A percentile compares a stretch with the other conserved stretches of the same genome.
phyloP scores from a whole-genome alignment of 495 filamentous ascomycete genomes.

The Xylaria flabelliformis region DNA sequence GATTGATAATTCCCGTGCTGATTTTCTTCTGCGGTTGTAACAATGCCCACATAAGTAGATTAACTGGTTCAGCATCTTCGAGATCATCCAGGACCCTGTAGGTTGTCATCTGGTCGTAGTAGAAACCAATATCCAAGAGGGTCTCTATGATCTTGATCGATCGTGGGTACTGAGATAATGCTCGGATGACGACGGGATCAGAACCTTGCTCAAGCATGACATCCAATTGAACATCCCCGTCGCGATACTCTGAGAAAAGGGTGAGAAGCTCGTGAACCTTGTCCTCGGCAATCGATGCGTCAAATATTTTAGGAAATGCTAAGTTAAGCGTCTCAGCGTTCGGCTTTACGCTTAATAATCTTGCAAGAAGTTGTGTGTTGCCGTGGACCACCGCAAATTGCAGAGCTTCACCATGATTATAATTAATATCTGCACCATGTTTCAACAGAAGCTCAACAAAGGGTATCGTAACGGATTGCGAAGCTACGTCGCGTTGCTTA shows the following conservation, averaged over 20 bases:
- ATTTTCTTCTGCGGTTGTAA: conserved; percentile 57
- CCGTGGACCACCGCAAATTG: conserved; percentile 50
- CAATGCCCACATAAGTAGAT: conserved; percentile 54
- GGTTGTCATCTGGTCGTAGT: conserved; percentile 50
- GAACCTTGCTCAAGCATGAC: conserved; percentile 43
- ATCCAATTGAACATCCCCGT: conserved; percentile 51
- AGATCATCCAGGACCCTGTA: conserved; percentile 44
- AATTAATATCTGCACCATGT: conserved; percentile 47
- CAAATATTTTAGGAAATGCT: conserved; percentile 54
- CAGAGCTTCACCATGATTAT: conserved; percentile 48
- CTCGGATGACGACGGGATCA: conserved; percentile 50
- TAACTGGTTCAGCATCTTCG: conserved; percentile 51
- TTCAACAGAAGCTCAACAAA: conserved; percentile 47
- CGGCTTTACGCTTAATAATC: conserved; percentile 47
- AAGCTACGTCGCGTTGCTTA: conserved; percentile 40
- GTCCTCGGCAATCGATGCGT: conserved; percentile 44
- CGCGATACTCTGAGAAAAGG: conserved; percentile 50
- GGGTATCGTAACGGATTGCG: conserved; percentile 41
- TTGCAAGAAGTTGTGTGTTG: conserved; percentile 46
- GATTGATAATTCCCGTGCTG: conserved; percentile 51
- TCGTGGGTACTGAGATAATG: conserved; percentile 51
- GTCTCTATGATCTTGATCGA: conserved; percentile 49
- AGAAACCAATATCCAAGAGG: conserved; percentile 55
- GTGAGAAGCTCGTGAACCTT: conserved; percentile 45
- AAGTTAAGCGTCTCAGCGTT: conserved; percentile 46